phyloP scores from a whole-genome alignment of 164 flowering plant genomes.

The Taxillus chinensis region DNA sequence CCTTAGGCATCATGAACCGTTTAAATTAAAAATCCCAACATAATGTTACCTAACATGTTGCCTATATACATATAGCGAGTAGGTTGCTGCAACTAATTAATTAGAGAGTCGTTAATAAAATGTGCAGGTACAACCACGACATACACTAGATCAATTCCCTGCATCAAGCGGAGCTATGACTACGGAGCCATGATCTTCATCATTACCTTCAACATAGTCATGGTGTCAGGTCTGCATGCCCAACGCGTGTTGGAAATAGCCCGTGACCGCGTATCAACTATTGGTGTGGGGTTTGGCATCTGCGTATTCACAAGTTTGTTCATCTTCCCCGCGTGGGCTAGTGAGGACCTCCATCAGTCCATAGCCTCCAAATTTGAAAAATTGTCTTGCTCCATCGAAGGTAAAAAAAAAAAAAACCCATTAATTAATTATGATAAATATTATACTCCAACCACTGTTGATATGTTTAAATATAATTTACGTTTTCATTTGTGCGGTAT shows the following conservation, averaged over 20 bases:
- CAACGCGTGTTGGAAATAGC: slow-evolving; percentile 45
- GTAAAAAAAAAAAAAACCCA: slow-evolving; percentile 13
- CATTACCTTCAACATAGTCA: slow-evolving; percentile 70
- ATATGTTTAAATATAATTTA: no score
- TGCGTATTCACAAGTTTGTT: slow-evolving; percentile 52
- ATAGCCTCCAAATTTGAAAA: slow-evolving; percentile 35
- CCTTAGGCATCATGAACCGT: no score
- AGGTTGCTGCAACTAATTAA: no score
- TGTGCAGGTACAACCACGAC: slow-evolving; percentile 53
- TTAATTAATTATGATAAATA: no score
- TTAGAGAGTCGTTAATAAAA: no score
- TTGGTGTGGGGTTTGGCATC: slow-evolving; percentile 55
- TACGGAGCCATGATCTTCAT: slow-evolving; percentile 73
- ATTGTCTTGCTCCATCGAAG: slow-evolving; percentile 49
- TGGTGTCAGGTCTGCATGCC: slow-evolving; percentile 55
- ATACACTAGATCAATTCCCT: slow-evolving; percentile 42
- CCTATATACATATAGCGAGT: no score
- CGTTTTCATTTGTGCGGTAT: no score
- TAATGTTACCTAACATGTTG: no score
- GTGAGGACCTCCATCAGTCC: slow-evolving; percentile 68
- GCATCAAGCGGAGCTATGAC: slow-evolving; percentile 54
- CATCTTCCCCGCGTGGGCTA: slow-evolving; percentile 62
- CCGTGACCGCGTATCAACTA: slow-evolving; percentile 45
- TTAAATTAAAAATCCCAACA: no score
- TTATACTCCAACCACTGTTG: no score